Conservation (phyloP, 2,329 filamentous ascomycete species). For the Alternaria atra region DNA sequence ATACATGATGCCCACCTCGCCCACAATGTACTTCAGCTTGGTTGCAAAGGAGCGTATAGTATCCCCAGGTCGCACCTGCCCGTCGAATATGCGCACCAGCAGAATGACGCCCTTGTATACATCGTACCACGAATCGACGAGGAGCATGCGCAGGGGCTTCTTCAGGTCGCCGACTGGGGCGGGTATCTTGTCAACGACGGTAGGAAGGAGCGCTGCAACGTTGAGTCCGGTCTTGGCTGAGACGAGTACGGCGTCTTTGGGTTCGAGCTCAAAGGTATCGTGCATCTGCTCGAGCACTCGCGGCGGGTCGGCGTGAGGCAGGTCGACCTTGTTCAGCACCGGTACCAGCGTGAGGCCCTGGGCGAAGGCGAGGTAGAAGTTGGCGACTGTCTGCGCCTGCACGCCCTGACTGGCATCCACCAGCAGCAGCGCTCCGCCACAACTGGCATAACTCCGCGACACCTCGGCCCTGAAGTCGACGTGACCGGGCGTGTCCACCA, state of each 20-base stretch:
- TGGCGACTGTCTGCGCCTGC: conserved; percentile 97
- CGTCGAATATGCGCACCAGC: conserved; percentile 90
- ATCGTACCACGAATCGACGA: conserved; percentile 99
- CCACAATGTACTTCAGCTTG: conserved; percentile 87
- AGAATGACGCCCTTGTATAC: conserved; percentile 93
- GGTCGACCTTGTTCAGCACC: conserved; percentile 96
- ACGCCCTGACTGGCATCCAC: conserved; percentile 97
- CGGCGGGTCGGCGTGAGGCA: conserved; percentile 86
- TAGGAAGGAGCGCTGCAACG: conserved; percentile 81
- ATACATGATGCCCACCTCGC: conserved; percentile 97
- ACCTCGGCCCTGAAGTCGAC: conserved; percentile 98
- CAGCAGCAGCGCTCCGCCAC: conserved; percentile 85
- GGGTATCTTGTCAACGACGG: conserved; percentile 85
- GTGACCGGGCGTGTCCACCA: conserved; percentile 96
- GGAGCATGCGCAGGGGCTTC: conserved; percentile 80
- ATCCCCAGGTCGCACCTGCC: conserved; percentile 82
- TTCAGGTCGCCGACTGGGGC: conserved; percentile 76
- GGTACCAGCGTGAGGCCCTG: conserved; percentile 88
- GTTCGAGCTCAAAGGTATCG: conserved; percentile 86
- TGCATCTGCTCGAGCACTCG: conserved; percentile 87
- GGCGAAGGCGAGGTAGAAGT: conserved; percentile 96
- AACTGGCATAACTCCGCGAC: conserved; percentile 93
- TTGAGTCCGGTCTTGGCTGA: conserved; percentile 95
- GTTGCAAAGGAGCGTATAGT: conserved; percentile 89
- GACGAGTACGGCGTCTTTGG: conserved; percentile 76